Evolutionary conservation across 441 rosid species (phyloP).

Genomic region (Populus hybrid): DNA sequence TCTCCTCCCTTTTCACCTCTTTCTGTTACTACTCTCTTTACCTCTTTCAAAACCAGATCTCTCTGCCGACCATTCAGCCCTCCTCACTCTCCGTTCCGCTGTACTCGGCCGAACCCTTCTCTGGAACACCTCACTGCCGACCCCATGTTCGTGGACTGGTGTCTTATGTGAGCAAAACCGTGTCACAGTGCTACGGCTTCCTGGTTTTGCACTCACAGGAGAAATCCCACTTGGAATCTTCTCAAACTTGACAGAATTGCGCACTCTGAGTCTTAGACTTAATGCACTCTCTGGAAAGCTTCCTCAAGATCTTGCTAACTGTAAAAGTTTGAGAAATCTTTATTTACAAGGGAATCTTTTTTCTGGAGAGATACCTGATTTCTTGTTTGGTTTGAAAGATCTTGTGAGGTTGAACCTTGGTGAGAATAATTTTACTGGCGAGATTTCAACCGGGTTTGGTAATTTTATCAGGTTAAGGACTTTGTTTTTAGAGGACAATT

Average conservation of each 20-base stretch:
- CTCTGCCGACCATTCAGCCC: slow-evolving; percentile 68
- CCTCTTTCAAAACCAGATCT: slow-evolving; percentile 51
- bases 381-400: slow-evolving; percentile 50
- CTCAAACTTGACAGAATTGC: slow-evolving; percentile 66
- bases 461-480: slow-evolving; percentile 68
- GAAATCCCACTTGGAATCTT: slow-evolving; percentile 64
- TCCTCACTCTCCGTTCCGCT: slow-evolving; percentile 64
- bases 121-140: slow-evolving; percentile 52
- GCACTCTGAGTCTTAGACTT: slow-evolving; percentile 80
- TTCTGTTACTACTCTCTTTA: slow-evolving; percentile 21
- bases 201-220: slow-evolving; percentile 73
- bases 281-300: slow-evolving; percentile 57
- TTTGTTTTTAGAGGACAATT: slow-evolving; percentile 60
- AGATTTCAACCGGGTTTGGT: slow-evolving; percentile 48
- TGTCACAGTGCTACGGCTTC: slow-evolving; percentile 67
- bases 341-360: slow-evolving; percentile 75
- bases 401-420: slow-evolving; percentile 67
- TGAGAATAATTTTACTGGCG: slow-evolving; percentile 60
- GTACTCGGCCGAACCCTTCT: slow-evolving; percentile 76
- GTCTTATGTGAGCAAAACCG: slow-evolving; percentile 55
- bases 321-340: slow-evolving; percentile 56
- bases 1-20: not conserved
- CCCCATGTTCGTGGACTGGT: slow-evolving; percentile 82
- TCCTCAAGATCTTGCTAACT: slow-evolving; percentile 69
- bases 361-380: slow-evolving; percentile 75